Base-by-base conservation (phyloP, 1,284 basidiomycete genomes). In the Ceratobasidium sp. region DNA sequence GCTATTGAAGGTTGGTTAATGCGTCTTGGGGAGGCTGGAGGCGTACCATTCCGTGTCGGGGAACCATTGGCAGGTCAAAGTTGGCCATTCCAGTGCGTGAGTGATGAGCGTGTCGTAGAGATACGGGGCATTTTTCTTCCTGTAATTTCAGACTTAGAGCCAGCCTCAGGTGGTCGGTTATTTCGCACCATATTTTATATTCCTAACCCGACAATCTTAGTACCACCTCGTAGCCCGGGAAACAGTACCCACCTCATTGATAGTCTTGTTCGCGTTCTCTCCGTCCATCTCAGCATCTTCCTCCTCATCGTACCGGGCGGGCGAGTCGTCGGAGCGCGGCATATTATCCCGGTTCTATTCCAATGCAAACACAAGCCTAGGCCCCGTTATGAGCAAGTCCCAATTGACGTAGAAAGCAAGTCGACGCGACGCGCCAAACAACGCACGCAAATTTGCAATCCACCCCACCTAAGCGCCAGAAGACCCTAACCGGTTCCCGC, bases 71-170 rank as follows among this genome's bases (percentile, higher is more conserved):
- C 93, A 96, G 1, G 97, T 99, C 75, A 99, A 79, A 75, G 91
- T 94, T 17, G 97, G 97, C 97, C 97, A 99, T 78, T 98, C 95
- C 65, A 99, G 85, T 29, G 97, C 96, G 77, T 98, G 96, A 0
- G 96, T 98, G 75, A 99, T 92, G 73, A 99, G 93, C 22, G 96
- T 85, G 80, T 99, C 96, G 80, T 99, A 99, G 29, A 98, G 86
- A 80, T 97, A 98, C 22, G 94, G 94, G 54, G 94, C 92, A 80
- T 97, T 96, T 83, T 96, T 97, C 86, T 97, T 98, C 93, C 93
- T 93, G 75, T 49, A n/a, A n/a, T 71, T 2, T 12, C 34, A 29
- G 45, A 27, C 42, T 45, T 32, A 53, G 49, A 34, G 20, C 5
- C 34, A 43, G n/a, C 8, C 45, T 15, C 13, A 7, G 40, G 5